These are phyloP conservation scores for Phytophthora hybrid DNA, from an alignment of 352 stramenopile genomes.

Conservation along the genomic window DNA sequence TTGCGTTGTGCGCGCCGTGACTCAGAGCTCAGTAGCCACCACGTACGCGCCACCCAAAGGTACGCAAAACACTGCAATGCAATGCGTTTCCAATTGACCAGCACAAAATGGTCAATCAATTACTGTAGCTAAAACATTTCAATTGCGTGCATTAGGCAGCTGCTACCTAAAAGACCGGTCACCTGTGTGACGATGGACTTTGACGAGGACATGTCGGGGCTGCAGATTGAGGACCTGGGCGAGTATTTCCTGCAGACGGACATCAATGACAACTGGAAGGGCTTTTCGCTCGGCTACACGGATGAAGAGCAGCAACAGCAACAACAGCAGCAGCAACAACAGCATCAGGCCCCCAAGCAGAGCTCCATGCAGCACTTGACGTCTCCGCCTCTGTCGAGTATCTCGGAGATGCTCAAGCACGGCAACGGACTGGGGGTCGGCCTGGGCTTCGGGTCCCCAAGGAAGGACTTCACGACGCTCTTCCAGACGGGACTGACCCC, in stretches of 20 bases:
- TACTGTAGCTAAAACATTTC: too few species aligned
- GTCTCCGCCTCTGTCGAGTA: conserved; percentile 52
- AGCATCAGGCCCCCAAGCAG: too few species aligned
- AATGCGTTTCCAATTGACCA: too few species aligned
- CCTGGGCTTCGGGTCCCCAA: conserved; percentile 37
- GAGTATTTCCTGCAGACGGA: conserved; percentile 76
- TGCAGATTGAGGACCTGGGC: conserved; percentile 81
- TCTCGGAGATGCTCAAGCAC: conserved; percentile 57
- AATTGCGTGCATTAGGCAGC: not conserved
- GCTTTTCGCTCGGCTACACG: conserved; percentile 72
- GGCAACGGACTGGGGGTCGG: conserved; percentile 34
- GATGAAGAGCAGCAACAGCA: conserved; percentile 53
- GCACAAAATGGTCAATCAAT: not conserved
- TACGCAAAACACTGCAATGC: not conserved
- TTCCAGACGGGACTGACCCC: conserved; percentile 39
- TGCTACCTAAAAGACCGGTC: not conserved
- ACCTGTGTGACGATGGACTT: conserved; percentile 53
- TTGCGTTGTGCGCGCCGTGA: conserved; percentile 24
- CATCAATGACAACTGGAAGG: conserved; percentile 72
- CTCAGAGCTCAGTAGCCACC: not conserved
- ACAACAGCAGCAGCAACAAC: conserved; percentile 16
- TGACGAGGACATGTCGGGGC: conserved; percentile 72
- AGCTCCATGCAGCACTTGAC: conserved; percentile 35
- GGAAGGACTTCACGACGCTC: conserved; percentile 43
- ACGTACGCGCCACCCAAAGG: not conserved